A percentile compares a stretch with the other conserved stretches of the same genome.
phyloP scores from a whole-genome alignment of 2,329 filamentous ascomycete species.

The Didymella exigua region DNA sequence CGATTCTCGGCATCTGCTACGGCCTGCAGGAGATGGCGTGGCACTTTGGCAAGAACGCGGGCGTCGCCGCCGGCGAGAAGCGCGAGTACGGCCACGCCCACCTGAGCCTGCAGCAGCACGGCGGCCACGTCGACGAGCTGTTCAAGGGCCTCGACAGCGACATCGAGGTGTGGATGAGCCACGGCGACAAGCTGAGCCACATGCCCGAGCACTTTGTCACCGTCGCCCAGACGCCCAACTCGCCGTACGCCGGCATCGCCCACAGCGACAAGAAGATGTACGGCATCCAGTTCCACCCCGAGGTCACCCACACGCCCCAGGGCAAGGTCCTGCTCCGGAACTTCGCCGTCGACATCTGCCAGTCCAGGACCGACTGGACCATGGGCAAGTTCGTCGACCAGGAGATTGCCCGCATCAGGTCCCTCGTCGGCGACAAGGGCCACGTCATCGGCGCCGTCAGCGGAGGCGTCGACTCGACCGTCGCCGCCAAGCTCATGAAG shows the following conservation, averaged over 20 bases:
- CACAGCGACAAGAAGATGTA: conserved; percentile 73
- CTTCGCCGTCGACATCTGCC: conserved; percentile 84
- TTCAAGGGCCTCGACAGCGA: conserved; percentile 76
- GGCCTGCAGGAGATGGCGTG: conserved; percentile 75
- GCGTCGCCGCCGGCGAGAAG: conserved; percentile 68
- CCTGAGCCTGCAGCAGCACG: conserved; percentile 64
- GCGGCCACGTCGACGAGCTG: conserved; percentile 72
- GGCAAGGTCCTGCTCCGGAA: conserved; percentile 77
- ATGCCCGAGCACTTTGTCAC: conserved; percentile 75
- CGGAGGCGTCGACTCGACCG: conserved; percentile 88
- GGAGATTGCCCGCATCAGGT: conserved; percentile 80
- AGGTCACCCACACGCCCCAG: conserved; percentile 74
- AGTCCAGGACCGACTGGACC: conserved; percentile 76
- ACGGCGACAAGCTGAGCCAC: conserved; percentile 80
- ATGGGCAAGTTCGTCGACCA: conserved; percentile 84
- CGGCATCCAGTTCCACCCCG: conserved; percentile 89
- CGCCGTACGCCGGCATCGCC: conserved; percentile 79
- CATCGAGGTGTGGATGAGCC: conserved; percentile 82
- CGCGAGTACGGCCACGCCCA: conserved; percentile 75
- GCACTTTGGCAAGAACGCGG: conserved; percentile 64
- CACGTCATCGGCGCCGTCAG: conserved; percentile 82
- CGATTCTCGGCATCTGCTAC: conserved; percentile 67
- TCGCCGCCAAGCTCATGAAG: conserved; percentile 83
- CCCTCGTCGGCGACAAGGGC: conserved; percentile 78
- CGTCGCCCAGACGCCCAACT: conserved; percentile 77